These are phyloP conservation scores for Fusarium torreyae DNA, from an alignment of 2,329 filamentous ascomycete species.

Conservation along the genomic window DNA sequence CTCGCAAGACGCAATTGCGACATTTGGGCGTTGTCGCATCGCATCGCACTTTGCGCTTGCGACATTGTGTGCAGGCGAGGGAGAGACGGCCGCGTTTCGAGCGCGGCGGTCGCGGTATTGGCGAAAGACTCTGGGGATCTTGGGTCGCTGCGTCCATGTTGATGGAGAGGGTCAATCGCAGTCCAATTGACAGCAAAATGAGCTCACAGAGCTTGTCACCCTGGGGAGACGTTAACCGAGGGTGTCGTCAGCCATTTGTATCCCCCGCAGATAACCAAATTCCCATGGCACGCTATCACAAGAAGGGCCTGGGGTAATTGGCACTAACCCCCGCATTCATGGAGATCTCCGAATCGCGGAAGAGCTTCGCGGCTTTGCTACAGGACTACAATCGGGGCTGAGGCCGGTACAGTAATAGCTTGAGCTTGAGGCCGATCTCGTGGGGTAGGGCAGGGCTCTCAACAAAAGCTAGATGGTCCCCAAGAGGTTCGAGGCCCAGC, in stretches of 20 bases:
- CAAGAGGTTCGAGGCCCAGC: constrained; percentile 14
- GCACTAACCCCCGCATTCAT: constrained; percentile 38
- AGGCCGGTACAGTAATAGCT: too few relatives aligned
- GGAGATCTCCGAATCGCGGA: constrained; percentile 27
- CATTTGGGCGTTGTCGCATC: constrained; percentile 46
- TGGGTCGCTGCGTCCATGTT: constrained; percentile 15
- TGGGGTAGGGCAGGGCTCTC: constrained; percentile 16
- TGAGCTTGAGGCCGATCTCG: background rate
- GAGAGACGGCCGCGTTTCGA: constrained; percentile 38
- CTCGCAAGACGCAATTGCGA: constrained; percentile 44
- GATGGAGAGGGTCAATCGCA: background rate
- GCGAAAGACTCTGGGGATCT: constrained; percentile 16
- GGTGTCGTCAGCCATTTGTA: constrained; percentile 41
- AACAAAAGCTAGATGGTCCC: constrained; percentile 6
- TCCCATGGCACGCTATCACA: constrained; percentile 15
- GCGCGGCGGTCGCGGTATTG: constrained; percentile 24
- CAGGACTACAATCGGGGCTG: too few relatives aligned
- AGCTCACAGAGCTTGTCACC: background rate
- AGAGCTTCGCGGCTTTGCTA: constrained; percentile 10
- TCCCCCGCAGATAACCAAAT: constrained; percentile 19
- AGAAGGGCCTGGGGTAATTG: constrained; percentile 25
- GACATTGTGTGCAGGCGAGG: constrained; percentile 40
- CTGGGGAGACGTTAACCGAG: constrained; percentile 20
- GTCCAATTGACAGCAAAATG: background rate
- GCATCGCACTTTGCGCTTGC: constrained; percentile 45